phyloP scores from a whole-genome alignment of 768 basidiomycete genomes.

The Lanmaoa pseudosensibilis region DNA sequence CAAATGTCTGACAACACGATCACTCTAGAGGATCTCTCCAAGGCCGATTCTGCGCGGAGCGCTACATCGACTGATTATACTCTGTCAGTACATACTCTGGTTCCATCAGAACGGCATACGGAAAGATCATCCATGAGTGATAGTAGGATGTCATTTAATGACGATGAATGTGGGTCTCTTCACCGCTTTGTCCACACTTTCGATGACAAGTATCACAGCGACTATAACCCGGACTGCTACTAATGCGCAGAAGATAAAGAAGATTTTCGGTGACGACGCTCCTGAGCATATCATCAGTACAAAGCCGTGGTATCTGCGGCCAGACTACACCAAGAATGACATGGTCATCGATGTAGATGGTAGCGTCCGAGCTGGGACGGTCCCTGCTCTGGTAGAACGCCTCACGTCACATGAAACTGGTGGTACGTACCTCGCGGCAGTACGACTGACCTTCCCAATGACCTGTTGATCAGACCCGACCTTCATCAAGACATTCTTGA shows the following conservation, averaged over 20 bases:
- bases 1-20: conserved; percentile 37
- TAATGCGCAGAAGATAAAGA: conserved; percentile 57
- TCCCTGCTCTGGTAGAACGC: conserved; percentile 82
- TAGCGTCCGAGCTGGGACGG: conserved; percentile 81
- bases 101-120: conserved; percentile 21
- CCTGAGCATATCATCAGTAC: conserved; percentile 47
- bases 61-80: conserved; percentile 26
- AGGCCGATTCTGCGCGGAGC: conserved; percentile 18
- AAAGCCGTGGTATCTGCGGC: conserved; percentile 83
- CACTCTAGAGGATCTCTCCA: conserved; percentile 30
- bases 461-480: conserved; percentile 54
- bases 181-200: not conserved
- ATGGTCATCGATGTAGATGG: conserved; percentile 86
- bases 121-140: conserved; percentile 25
- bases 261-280: conserved; percentile 63
- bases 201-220: conserved; percentile 18
- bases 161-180: conserved; percentile 25
- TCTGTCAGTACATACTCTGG: conserved; percentile 26
- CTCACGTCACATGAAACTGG: conserved; percentile 88
- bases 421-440: conserved; percentile 49
- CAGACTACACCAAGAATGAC: conserved; percentile 76
- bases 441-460: not conserved
- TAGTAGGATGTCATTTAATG: conserved; percentile 16
- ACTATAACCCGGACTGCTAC: conserved; percentile 25
- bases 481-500: conserved; percentile 86